Percentiles rank a stretch among this genome's conserved stretches.
These are phyloP conservation scores for Hypoxylon perforatum DNA, from an alignment of 495 filamentous ascomycete species.

Conservation along the genomic window DNA sequence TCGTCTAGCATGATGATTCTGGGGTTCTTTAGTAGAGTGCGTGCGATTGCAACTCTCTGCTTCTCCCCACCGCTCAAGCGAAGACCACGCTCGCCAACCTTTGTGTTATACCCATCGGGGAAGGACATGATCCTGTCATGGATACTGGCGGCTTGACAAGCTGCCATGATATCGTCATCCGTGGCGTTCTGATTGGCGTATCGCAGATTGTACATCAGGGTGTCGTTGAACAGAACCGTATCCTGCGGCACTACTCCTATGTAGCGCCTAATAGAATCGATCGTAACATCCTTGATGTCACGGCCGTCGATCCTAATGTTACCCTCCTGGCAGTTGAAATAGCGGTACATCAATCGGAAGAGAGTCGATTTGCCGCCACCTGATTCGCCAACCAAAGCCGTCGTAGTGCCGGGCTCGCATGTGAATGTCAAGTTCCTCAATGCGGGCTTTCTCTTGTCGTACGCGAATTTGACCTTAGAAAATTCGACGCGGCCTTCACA, in stretches of 20 bases:
- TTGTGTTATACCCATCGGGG: slow-evolving; percentile 90
- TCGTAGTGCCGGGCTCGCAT: slow-evolving; percentile 89
- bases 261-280: slow-evolving; percentile 88
- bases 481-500: slow-evolving; percentile 88
- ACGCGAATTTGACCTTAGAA: slow-evolving; percentile 88
- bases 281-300: slow-evolving; percentile 86
- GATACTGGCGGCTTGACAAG: slow-evolving; percentile 91
- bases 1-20: slow-evolving; percentile 97
- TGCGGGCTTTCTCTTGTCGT: slow-evolving; percentile 88
- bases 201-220: slow-evolving; percentile 93
- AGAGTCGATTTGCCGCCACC: slow-evolving; percentile 97
- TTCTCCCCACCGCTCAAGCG: slow-evolving; percentile 95
- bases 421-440: slow-evolving; percentile 83
- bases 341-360: slow-evolving; percentile 95
- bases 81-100: slow-evolving; percentile 93
- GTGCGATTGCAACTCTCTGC: slow-evolving; percentile 95
- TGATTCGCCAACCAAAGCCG: slow-evolving; percentile 94
- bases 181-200: slow-evolving; percentile 90
- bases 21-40: slow-evolving; percentile 95
- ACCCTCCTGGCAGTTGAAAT: slow-evolving; percentile 85
- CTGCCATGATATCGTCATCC: slow-evolving; percentile 88
- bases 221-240: slow-evolving; percentile 96
- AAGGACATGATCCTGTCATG: slow-evolving; percentile 95
- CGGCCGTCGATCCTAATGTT: slow-evolving; percentile 84
- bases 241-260: slow-evolving; percentile 98